Evolutionary conservation across 148 eudicot species (phyloP).

Genomic region (Persicaria maculosa): DNA sequence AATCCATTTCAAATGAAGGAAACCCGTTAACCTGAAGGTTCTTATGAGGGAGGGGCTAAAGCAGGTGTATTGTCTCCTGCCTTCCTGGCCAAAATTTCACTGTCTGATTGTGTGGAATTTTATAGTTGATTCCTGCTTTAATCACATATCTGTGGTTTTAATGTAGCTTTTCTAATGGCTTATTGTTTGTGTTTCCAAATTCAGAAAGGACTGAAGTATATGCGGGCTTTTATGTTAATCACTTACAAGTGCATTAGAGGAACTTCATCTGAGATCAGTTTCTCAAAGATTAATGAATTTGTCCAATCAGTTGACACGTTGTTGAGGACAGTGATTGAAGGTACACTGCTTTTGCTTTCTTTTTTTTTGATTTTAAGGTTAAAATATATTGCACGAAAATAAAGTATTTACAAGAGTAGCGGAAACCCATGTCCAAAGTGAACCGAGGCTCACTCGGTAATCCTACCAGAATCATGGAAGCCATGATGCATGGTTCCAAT

Average conservation of each 20-base stretch:
- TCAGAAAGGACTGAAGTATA: constrained; percentile 60
- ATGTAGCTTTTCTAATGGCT: background rate
- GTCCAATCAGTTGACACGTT: constrained; percentile 30
- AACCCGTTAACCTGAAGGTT: background rate
- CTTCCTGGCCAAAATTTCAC: background rate
- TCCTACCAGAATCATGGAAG: too few relatives aligned
- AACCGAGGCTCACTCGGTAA: too few relatives aligned
- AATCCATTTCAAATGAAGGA: background rate
- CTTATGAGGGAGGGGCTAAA: too few relatives aligned
- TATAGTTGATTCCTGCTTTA: background rate
- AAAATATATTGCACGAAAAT: too few relatives aligned
- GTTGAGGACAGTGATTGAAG: constrained; percentile 42
- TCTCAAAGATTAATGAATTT: constrained; percentile 51
- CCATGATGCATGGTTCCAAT: too few relatives aligned
- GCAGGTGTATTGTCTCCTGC: background rate
- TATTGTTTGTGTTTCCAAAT: constrained; percentile 15
- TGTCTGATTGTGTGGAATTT: background rate
- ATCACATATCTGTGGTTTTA: background rate
- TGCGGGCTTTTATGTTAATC: constrained; percentile 48
- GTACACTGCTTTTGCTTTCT: constrained; percentile 23
- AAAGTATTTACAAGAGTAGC: too few relatives aligned
- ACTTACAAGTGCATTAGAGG: constrained; percentile 65
- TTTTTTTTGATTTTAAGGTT: too few relatives aligned
- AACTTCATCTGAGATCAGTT: constrained; percentile 50
- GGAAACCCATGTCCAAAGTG: too few relatives aligned